phyloP scores from a whole-genome alignment of 345 rosid species.

The Heritiera fomes region DNA sequence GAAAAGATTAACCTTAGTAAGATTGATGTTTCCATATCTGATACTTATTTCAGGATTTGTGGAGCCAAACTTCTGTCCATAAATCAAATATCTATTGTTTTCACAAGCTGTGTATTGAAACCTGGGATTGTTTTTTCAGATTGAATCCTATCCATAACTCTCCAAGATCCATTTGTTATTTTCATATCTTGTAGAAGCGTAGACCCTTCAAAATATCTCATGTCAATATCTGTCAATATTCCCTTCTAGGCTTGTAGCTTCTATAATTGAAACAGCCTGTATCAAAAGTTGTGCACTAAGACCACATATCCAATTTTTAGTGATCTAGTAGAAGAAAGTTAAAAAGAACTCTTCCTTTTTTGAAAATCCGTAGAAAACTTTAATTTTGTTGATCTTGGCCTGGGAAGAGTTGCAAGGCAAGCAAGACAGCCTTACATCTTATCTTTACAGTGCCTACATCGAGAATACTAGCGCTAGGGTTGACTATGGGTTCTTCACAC shows the following conservation, averaged over 20 bases:
- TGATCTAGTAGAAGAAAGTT: neutral
- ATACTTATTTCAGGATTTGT: neutral
- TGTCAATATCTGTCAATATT: conserved; percentile 18
- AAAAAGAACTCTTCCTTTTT: neutral
- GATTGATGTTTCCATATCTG: neutral
- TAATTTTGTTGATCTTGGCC: no score
- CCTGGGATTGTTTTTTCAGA: neutral
- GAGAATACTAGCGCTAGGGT: conserved; percentile 1
- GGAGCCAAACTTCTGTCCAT: neutral
- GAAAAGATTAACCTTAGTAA: neutral
- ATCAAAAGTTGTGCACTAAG: conserved; percentile 15
- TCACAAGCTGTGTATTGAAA: neutral
- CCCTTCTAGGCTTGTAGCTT: neutral
- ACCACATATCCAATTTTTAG: neutral
- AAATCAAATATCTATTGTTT: conserved; percentile 1
- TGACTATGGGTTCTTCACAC: neutral
- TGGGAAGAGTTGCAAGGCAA: no score
- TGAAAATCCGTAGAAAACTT: neutral
- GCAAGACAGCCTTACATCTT: neutral
- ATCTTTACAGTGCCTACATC: neutral
- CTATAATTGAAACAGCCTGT: conserved; percentile 1
- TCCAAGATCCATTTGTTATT: neutral
- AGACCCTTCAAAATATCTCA: conserved; percentile 4
- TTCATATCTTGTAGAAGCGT: neutral
- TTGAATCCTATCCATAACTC: conserved; percentile 12